A percentile compares a stretch with the other conserved stretches of the same genome.
phyloP scores from a whole-genome alignment of 2,329 filamentous ascomycete genomes.

The Hysterium pulicare region DNA sequence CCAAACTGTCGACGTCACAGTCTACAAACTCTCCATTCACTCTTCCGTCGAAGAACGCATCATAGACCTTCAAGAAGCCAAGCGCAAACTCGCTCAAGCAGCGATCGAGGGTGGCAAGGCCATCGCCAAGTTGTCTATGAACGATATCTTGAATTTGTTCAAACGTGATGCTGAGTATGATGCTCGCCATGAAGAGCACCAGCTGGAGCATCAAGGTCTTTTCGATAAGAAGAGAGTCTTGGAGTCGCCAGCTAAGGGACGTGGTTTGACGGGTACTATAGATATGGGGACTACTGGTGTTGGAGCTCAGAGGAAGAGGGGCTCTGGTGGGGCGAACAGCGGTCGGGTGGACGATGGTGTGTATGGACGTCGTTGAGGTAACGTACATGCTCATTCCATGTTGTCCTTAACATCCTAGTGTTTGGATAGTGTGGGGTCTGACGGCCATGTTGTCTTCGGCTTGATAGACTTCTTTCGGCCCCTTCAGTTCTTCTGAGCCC shows the following conservation, averaged over 20 bases:
- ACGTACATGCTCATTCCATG: too few relatives aligned
- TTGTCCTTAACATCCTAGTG: too few relatives aligned
- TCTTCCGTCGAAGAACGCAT: constrained; percentile 91
- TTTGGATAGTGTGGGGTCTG: too few relatives aligned
- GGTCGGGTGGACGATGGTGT: background rate
- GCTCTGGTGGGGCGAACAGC: background rate
- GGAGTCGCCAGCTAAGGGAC: constrained; percentile 13
- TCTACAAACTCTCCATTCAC: constrained; percentile 89
- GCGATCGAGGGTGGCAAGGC: constrained; percentile 82
- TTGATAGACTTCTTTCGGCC: too few relatives aligned
- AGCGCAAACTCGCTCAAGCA: constrained; percentile 84
- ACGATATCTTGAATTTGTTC: constrained; percentile 91
- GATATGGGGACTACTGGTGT: constrained; percentile 1
- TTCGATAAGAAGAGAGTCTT: constrained; percentile 32
- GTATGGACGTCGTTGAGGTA: too few relatives aligned
- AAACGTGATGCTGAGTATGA: constrained; percentile 61
- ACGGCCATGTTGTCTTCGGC: too few relatives aligned
- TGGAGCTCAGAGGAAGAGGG: background rate
- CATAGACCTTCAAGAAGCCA: constrained; percentile 89
- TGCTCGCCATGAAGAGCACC: constrained; percentile 41
- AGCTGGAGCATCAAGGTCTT: constrained; percentile 29
- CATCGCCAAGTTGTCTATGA: constrained; percentile 80
- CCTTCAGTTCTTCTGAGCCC: too few relatives aligned
- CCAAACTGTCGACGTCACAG: constrained; percentile 88
- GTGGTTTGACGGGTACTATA: background rate